These are phyloP conservation scores for Pilaira anomala DNA, from an alignment of 192 early-diverging fungal genomes.

Conservation along the genomic window DNA sequence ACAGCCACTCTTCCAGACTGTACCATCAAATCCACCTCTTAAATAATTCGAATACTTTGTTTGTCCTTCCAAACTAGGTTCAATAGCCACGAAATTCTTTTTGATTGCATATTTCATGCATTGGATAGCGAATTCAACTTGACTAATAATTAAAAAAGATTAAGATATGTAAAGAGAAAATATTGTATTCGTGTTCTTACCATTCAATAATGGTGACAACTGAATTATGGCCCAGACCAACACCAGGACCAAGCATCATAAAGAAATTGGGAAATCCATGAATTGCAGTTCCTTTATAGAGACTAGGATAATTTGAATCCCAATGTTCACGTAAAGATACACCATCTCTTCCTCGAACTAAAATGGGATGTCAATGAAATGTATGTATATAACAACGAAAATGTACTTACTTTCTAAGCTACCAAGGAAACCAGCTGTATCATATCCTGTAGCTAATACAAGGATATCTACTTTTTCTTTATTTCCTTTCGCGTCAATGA, in stretches of 20 bases:
- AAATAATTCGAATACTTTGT: slow-evolving; percentile 33
- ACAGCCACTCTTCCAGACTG: slow-evolving; percentile 50
- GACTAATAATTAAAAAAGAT: too few species aligned
- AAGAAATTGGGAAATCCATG: slow-evolving; percentile 56
- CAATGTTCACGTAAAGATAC: slow-evolving; percentile 21
- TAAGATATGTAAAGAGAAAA: background rate
- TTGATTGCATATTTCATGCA: slow-evolving; percentile 40
- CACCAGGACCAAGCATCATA: slow-evolving; percentile 49
- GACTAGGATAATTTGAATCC: slow-evolving; percentile 16
- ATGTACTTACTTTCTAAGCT: slow-evolving; percentile 25
- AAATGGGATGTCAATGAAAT: background rate
- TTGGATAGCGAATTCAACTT: slow-evolving; percentile 45
- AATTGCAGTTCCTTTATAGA: slow-evolving; percentile 39
- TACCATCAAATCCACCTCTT: slow-evolving; percentile 18
- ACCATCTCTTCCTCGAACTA: slow-evolving; percentile 28
- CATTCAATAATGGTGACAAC: slow-evolving; percentile 31
- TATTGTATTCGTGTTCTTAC: slow-evolving; percentile 1
- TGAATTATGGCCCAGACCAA: slow-evolving; percentile 51
- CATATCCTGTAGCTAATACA: slow-evolving; percentile 46
- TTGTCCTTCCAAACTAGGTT: slow-evolving; percentile 33
- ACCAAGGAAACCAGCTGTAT: slow-evolving; percentile 29
- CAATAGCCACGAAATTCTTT: slow-evolving; percentile 38
- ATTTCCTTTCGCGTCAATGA: slow-evolving; percentile 35
- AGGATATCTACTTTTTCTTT: slow-evolving; percentile 40
- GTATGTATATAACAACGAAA: background rate